Evolutionary conservation across 2,329 filamentous ascomycete species (phyloP).

Genomic region (Cercospora zeae-maydis): DNA sequence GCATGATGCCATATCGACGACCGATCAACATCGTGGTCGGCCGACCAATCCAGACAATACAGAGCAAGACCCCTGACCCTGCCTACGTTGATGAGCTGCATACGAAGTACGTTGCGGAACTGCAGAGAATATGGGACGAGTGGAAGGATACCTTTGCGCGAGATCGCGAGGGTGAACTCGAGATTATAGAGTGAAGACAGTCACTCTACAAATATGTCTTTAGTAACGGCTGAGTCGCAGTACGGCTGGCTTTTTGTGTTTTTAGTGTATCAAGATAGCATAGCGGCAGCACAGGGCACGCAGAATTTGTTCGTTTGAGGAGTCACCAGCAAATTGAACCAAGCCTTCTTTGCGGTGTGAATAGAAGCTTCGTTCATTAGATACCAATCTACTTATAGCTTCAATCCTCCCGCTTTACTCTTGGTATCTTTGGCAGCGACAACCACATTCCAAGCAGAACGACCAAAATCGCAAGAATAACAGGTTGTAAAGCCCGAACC

Average conservation of each 20-base stretch:
- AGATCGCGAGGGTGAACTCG: conserved; percentile 61
- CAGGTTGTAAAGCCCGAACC: conserved; percentile 56
- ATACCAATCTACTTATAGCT: neutral
- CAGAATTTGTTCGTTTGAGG: neutral
- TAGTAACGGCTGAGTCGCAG: neutral
- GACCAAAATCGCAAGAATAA: conserved; percentile 37
- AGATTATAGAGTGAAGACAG: conserved; percentile 55
- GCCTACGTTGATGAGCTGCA: conserved; percentile 79
- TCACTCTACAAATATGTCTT: neutral
- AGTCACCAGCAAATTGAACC: neutral
- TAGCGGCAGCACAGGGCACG: neutral
- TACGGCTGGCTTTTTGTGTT: neutral
- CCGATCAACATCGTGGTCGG: conserved; percentile 89
- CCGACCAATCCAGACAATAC: conserved; percentile 68
- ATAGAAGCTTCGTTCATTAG: neutral
- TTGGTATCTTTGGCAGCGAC: conserved; percentile 28
- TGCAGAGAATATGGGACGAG: conserved; percentile 68
- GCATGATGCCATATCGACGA: conserved; percentile 86
- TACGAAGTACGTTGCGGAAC: conserved; percentile 69
- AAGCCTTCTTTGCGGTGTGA: neutral
- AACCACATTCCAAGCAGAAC: conserved; percentile 19
- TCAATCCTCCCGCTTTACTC: conserved; percentile 22
- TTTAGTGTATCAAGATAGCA: neutral
- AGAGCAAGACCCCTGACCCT: conserved; percentile 62
- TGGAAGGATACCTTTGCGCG: conserved; percentile 74